Conservation (phyloP, 257 asterid species). For the Salvia miltiorrhiza region DNA sequence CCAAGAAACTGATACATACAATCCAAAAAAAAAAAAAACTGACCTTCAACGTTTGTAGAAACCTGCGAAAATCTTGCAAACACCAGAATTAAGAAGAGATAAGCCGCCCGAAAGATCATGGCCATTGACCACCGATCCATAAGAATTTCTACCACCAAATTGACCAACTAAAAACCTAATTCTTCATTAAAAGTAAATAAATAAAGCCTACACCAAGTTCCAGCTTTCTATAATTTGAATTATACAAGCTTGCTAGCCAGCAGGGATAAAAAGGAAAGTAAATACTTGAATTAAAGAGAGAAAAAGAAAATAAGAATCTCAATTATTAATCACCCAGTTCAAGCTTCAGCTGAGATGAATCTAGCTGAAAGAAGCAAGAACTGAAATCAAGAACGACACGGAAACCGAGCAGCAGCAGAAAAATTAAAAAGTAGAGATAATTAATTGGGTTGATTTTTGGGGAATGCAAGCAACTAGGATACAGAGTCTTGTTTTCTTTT, state of each 20-base stretch:
- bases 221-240: constrained; percentile 16
- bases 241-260: constrained; percentile 14
- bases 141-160: constrained; percentile 8
- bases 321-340: constrained; percentile 4
- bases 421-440: not conserved
- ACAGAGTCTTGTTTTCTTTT: not conserved
- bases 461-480: constrained; percentile 18
- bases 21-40: constrained; percentile 5
- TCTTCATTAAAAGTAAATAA: constrained; percentile 21
- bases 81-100: constrained; percentile 42
- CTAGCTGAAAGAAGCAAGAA: constrained; percentile 4
- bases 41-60: constrained; percentile 86
- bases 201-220: constrained; percentile 16
- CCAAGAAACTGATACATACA: not conserved
- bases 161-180: constrained; percentile 25
- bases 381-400: not conserved
- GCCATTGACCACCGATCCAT: constrained; percentile 67
- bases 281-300: not conserved
- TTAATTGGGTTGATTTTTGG: constrained; percentile 9
- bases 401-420: constrained; percentile 8
- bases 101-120: constrained; percentile 39
- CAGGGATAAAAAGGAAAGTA: not conserved
- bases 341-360: not conserved
- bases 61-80: constrained; percentile 44
- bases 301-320: no score